Evolutionary conservation across 345 rosid genomes (phyloP), one percentile per base, ranked within the genome.

Genomic region (Carallia brachiata): DNA sequence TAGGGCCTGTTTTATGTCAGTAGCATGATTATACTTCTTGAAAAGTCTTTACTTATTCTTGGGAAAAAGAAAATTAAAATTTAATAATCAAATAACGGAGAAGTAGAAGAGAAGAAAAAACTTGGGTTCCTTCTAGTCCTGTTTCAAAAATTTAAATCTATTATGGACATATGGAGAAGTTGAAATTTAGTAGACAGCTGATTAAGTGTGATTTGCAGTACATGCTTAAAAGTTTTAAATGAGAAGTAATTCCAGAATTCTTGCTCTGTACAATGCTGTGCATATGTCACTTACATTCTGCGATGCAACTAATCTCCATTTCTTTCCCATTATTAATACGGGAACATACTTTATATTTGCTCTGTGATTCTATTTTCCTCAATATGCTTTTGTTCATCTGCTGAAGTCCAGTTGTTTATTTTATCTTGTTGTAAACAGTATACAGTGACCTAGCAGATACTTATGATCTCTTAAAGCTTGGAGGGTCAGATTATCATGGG

Each of bases 401-500:
- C 18, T 18, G 40, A 12, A 62, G 47, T 18, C 52, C 17, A 12
- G 27, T 12, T 60, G 53, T 60, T 36, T 39, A 48, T 27, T 56
- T 68, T 1, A 2, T 37, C 64, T 2, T 56, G 16, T 34, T 56
- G 6, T 32, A 13, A 76, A 61, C 92, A 92, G 98, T 77, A 61
- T 95, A 80, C 82, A 84, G 87, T 15, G 90, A 89, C 73, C 72
- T 95, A 68, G 97, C 99, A 0, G 97, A 95, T 76, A 70, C 89
- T 32, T 77, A 87, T 19, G 83, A 79, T 66, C 93, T 95, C 69
- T 61, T 95, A 73, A 95, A 95, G 88, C 84, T 95, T 18, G 97
- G 99, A 70, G 99, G 99, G 7, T 87, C 99, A 40, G 97, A 95
- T 84, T 95, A 75, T 77, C 99, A 95, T 39, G 99, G 91, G 63